A percentile compares a stretch with the other conserved stretches of the same genome.
phyloP scores from a whole-genome alignment of 2,329 filamentous ascomycete genomes.

The Alternaria conjuncta region DNA sequence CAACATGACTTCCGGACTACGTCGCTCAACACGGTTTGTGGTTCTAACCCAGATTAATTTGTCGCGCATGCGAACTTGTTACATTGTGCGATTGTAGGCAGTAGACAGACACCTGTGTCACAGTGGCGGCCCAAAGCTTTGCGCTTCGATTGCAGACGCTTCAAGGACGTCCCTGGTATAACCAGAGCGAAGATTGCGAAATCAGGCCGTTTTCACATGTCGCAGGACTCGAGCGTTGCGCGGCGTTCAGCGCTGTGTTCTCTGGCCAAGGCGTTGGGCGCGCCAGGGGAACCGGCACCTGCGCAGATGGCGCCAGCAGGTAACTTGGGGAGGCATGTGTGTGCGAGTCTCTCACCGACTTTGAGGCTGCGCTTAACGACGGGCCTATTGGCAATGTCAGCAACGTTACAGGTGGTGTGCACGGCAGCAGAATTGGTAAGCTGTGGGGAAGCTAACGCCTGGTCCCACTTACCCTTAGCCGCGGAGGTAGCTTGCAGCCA shows the following conservation, averaged over 20 bases:
- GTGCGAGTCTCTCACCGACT: conserved; percentile 5
- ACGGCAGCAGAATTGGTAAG: conserved; percentile 2
- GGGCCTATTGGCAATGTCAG: not conserved
- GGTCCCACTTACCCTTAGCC: conserved; percentile 1
- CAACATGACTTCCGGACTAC: not conserved
- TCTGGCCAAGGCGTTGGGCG: not conserved
- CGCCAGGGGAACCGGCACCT: not conserved
- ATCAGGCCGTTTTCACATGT: not conserved
- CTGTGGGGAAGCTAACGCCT: conserved; percentile 3
- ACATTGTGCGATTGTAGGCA: not conserved
- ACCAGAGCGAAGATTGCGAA: not conserved
- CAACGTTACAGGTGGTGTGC: conserved; percentile 4
- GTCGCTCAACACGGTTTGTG: not conserved
- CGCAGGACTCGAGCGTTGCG: not conserved
- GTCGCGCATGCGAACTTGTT: not conserved
- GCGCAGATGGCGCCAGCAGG: not conserved
- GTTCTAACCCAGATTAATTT: not conserved
- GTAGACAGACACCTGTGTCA: not conserved
- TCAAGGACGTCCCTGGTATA: not conserved
- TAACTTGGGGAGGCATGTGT: not conserved
- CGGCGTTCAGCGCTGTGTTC: not conserved
- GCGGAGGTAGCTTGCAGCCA: not conserved
- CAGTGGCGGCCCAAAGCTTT: not conserved
- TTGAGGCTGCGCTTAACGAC: not conserved
- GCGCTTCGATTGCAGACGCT: not conserved